Conservation (phyloP, 2,329 filamentous ascomycete species). For the Pseudogymnoascus sp. region DNA sequence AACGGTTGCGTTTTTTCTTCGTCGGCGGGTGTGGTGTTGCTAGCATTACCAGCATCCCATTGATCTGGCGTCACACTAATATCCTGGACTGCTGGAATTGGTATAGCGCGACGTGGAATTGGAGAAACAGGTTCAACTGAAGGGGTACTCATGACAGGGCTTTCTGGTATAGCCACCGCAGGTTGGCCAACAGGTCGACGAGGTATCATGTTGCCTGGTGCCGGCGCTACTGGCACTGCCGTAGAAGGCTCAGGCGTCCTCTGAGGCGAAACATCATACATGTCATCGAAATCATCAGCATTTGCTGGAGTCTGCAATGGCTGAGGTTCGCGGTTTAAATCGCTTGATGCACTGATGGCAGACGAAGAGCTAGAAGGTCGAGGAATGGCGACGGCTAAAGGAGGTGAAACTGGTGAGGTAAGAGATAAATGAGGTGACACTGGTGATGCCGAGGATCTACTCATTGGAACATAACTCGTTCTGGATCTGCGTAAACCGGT, state of each 20-base stretch:
- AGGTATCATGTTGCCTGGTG: neutral
- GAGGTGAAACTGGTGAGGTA: neutral
- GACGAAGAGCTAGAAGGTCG: neutral
- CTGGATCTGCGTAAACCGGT: neutral
- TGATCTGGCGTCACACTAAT: neutral
- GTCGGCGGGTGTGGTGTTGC: neutral
- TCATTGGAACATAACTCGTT: neutral
- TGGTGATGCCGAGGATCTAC: neutral
- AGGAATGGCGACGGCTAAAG: neutral
- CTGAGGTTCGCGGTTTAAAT: neutral
- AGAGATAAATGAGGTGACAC: neutral
- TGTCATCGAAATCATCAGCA: conserved; percentile 21
- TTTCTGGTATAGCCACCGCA: neutral
- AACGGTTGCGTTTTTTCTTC: neutral
- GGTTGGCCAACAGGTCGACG: conserved; percentile 3
- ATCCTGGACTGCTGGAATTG: neutral
- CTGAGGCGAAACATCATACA: conserved; percentile 29
- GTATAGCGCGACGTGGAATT: neutral
- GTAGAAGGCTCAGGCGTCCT: conserved; percentile 20
- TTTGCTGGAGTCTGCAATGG: neutral
- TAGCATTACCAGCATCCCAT: neutral
- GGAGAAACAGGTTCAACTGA: neutral
- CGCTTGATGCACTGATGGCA: neutral
- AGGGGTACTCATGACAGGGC: neutral
- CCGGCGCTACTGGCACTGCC: neutral